Evolutionary conservation across 129 eudicot species (phyloP).

Genomic region (Arctium minus): DNA sequence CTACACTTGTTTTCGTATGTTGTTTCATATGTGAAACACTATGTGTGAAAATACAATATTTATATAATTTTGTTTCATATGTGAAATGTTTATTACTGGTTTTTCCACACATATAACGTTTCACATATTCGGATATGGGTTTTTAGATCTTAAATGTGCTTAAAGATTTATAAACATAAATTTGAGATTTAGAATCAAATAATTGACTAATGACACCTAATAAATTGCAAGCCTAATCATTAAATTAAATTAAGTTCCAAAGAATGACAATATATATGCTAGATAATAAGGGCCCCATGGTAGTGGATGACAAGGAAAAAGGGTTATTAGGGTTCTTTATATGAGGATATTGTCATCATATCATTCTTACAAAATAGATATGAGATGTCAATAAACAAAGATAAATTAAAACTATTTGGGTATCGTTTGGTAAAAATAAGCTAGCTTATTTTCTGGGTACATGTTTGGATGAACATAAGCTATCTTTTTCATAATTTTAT

Average conservation of each 20-base stretch:
- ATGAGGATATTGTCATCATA: background rate
- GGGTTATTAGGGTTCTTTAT: background rate
- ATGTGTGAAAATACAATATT: background rate
- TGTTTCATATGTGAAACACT: background rate
- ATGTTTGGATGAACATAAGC: no score
- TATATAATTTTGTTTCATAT: background rate
- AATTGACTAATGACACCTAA: constrained; percentile 19
- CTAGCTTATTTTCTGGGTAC: no score
- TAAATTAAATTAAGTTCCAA: background rate
- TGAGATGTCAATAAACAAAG: background rate
- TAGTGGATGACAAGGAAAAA: constrained; percentile 28
- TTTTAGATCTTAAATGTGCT: background rate
- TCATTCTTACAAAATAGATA: background rate
- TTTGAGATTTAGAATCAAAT: background rate
- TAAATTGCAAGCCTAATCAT: constrained; percentile 11
- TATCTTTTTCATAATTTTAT: no score
- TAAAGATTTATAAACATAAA: background rate
- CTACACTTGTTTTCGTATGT: background rate
- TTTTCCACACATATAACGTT: background rate
- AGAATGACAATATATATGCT: constrained; percentile 14
- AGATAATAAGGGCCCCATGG: constrained; percentile 20
- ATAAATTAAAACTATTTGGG: background rate
- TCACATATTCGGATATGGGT: background rate
- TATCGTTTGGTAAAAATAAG: no score
- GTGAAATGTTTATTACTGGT: background rate